Evolutionary conservation across 805 yeast species (phyloP).

Genomic region (Metschnikowia lachancei): DNA sequence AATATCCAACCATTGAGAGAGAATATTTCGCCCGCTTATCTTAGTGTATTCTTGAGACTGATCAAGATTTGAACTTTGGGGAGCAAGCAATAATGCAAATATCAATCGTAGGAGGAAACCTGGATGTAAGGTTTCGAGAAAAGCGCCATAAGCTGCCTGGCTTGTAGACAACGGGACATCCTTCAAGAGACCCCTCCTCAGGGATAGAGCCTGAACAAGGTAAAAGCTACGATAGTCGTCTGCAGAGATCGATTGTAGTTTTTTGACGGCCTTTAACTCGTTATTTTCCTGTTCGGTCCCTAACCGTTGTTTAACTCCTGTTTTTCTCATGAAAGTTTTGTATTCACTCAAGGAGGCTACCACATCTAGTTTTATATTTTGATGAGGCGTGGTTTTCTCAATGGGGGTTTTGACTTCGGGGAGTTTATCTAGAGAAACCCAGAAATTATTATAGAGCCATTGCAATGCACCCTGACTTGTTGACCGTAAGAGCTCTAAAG

Average conservation of each 20-base stretch:
- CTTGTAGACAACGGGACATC: background rate
- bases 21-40: background rate
- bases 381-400: background rate
- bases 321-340: background rate
- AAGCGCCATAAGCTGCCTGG: slow-evolving; percentile 1
- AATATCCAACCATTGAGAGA: background rate
- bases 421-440: slow-evolving; percentile 40
- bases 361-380: background rate
- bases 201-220: slow-evolving; percentile 3
- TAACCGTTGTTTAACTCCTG: too few relatives aligned
- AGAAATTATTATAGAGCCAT: slow-evolving; percentile 75
- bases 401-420: background rate
- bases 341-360: background rate
- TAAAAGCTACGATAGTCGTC: background rate
- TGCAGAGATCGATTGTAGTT: background rate
- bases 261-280: background rate
- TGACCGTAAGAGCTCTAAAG: slow-evolving; percentile 62
- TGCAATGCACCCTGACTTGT: slow-evolving; percentile 58
- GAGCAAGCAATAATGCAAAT: slow-evolving; percentile 2
- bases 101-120: background rate
- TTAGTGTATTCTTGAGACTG: background rate
- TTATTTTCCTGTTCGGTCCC: background rate
- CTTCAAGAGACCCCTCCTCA: slow-evolving; percentile 4
- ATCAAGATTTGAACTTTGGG: background rate
- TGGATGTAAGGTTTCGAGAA: slow-evolving; percentile 4